These are phyloP conservation scores for Phycomyces nitens DNA, from an alignment of 192 early-diverging fungal genomes.

Conservation along the genomic window DNA sequence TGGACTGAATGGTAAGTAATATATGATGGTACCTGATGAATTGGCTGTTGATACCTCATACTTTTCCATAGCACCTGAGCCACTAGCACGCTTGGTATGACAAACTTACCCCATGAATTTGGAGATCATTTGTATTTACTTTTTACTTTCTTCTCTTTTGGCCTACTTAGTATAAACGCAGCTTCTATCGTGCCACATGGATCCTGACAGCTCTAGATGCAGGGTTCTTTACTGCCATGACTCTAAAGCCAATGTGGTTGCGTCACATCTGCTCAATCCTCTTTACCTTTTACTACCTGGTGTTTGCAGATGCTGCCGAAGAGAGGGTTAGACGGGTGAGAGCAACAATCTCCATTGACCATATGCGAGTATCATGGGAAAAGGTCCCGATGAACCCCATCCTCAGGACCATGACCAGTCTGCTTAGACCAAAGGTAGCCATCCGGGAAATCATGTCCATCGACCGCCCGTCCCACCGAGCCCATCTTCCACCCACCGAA, in stretches of 20 bases:
- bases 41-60: neutral
- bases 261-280: constrained; percentile 74
- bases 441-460: constrained; percentile 35
- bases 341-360: constrained; percentile 74
- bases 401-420: constrained; percentile 47
- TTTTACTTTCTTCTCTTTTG: neutral
- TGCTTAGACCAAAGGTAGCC: constrained; percentile 39
- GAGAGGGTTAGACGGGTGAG: constrained; percentile 82
- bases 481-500: constrained; percentile 29
- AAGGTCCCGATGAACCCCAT: constrained; percentile 70
- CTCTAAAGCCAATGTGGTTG: constrained; percentile 66
- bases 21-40: neutral
- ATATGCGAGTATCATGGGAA: constrained; percentile 89
- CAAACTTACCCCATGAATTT: neutral
- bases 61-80: constrained; percentile 67
- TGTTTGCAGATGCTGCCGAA: constrained; percentile 79
- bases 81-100: constrained; percentile 66
- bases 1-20: constrained; percentile 61
- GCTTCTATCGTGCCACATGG: constrained; percentile 89
- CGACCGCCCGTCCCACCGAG: constrained; percentile 19
- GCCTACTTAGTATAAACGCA: constrained; percentile 72
- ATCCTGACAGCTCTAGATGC: constrained; percentile 89
- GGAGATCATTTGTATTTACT: neutral
- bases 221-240: constrained; percentile 89
- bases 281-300: constrained; percentile 79